These are phyloP conservation scores for Pythium phragmiticola DNA, from an alignment of 352 stramenopile genomes.

Conservation along the genomic window DNA sequence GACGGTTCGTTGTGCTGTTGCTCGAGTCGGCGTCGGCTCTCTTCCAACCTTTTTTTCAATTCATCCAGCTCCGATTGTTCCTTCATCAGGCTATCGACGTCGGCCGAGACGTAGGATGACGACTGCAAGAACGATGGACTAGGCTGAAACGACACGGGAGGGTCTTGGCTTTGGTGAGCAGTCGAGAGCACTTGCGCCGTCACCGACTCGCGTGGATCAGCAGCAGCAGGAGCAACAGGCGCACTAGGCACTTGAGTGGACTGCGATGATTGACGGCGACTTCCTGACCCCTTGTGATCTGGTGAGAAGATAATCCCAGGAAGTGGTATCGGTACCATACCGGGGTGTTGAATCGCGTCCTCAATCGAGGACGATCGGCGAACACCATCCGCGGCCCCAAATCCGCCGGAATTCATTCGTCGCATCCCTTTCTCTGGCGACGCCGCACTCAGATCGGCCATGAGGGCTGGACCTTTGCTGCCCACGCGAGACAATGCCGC, in stretches of 20 bases:
- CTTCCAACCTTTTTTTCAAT: slow-evolving; percentile 61
- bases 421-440: slow-evolving; percentile 20
- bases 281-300: slow-evolving; percentile 3
- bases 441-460: slow-evolving; percentile 51
- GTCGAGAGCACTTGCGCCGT: slow-evolving; percentile 15
- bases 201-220: neutral
- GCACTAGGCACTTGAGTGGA: neutral
- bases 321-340: slow-evolving; percentile 49
- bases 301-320: slow-evolving; percentile 36
- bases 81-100: slow-evolving; percentile 66
- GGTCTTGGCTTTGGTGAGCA: slow-evolving; percentile 7
- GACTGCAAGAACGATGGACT: slow-evolving; percentile 8
- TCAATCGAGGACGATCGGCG: slow-evolving; percentile 17
- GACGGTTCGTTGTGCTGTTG: slow-evolving; percentile 25
- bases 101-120: slow-evolving; percentile 30
- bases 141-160: slow-evolving; percentile 3
- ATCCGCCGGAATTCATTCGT: slow-evolving; percentile 13
- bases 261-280: slow-evolving; percentile 11
- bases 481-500: slow-evolving; percentile 60
- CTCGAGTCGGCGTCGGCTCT: slow-evolving; percentile 62
- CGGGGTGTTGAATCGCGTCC: slow-evolving; percentile 26
- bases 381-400: neutral
- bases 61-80: slow-evolving; percentile 66
- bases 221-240: neutral
- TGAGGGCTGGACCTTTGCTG: slow-evolving; percentile 50